Evolutionary conservation across 2,329 filamentous ascomycete genomes (phyloP), one percentile per base, ranked within the genome.

Genomic region (Colletotrichum liaoningense): DNA sequence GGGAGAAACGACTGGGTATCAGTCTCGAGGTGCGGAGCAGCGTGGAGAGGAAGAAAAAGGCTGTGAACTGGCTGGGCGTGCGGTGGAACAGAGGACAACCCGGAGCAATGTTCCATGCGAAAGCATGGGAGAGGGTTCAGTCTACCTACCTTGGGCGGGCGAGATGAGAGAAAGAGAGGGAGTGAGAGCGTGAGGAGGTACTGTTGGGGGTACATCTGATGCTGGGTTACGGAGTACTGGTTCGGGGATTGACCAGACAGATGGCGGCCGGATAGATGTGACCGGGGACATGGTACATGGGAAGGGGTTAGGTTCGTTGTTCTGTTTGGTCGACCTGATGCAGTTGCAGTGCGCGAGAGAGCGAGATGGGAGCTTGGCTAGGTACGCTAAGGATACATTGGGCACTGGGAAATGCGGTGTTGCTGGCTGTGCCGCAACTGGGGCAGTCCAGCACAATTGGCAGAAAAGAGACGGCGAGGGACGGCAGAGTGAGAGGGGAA

Each of bases 71-170:
- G 42, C 19, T 49, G 19, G 42, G 19, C 19, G 42, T 49, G 42
- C 19, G 42, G 42, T n/a, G 42, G 42, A 49, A 22, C 42, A 22
- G 42, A 49, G 42, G 19, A 49, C 42, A 49, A n/a, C 42, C 42
- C 28, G 24, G 42, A 70, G 22, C 60, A 49, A 58, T 65, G 54
- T 69, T 58, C 52, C 67, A 30, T 64, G 38, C 49, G 46, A 64
- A 49, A 68, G 52, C 26, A 49, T 63, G 28, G 60, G 16, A 33
- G 28, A 49, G 42, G 42, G n/a, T 46, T 62, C 16, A n/a, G 42
- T 49, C 42, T 19, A 33, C 30, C 42, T 19, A 33, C 30, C 30
- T 11, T 33, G 8, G 59, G 24, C 19, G 59, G 59, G 28, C 6
- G 22, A 26, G 49, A 14, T 11, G 65, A 46, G 65, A 42, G 24